Conservation (phyloP, 345 rosid genomes). For the Murraya paniculata region DNA sequence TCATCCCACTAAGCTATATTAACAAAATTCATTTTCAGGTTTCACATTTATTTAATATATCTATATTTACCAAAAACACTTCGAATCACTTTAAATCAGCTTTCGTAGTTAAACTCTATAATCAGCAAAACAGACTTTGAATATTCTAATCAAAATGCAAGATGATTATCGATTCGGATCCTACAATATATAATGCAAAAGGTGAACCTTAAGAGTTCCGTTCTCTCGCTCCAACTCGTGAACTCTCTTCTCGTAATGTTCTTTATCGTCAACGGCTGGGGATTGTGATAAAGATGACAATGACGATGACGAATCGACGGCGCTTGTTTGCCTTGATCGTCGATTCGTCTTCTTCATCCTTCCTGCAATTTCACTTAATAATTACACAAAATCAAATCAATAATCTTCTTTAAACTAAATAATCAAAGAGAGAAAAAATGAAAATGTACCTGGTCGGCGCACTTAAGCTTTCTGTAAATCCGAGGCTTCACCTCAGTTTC, state of each 20-base stretch:
- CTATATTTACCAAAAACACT: not conserved
- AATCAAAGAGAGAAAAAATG: not conserved
- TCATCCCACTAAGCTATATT: not conserved
- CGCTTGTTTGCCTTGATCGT: conserved; percentile 44
- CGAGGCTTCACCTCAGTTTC: not conserved
- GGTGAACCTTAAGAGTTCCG: conserved; percentile 39
- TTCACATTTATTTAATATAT: not conserved
- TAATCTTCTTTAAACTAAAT: not conserved
- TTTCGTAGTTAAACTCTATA: too few species aligned
- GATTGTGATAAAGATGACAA: conserved; percentile 8
- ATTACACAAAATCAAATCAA: not conserved
- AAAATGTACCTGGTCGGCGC: not conserved
- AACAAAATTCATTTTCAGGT: not conserved
- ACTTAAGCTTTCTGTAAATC: not conserved
- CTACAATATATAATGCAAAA: not conserved
- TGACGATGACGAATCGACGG: conserved; percentile 31
- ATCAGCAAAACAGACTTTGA: not conserved
- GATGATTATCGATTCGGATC: not conserved
- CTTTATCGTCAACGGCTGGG: conserved; percentile 20
- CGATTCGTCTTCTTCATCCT: conserved; percentile 60
- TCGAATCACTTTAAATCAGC: not conserved
- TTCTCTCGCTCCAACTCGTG: conserved; percentile 63
- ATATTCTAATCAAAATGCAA: not conserved
- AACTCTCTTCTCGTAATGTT: conserved; percentile 44
- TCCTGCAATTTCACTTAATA: not conserved